A percentile compares a stretch with the other conserved stretches of the same genome.
Evolutionary conservation across 177 flowering plant genomes (phyloP).

Genomic region (Telopea speciosissima): DNA sequence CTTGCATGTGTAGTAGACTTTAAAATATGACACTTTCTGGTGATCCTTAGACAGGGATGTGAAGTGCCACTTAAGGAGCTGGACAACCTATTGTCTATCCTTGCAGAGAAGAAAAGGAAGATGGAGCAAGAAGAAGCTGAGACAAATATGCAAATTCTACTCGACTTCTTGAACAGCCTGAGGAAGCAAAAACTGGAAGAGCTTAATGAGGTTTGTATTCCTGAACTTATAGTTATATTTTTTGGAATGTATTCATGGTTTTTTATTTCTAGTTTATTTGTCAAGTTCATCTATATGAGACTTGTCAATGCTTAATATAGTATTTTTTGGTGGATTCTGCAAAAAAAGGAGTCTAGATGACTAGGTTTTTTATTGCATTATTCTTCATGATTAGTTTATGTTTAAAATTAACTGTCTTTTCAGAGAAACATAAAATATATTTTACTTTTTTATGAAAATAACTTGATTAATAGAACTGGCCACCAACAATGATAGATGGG

Average conservation of each 20-base stretch:
- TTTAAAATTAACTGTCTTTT: too few species aligned
- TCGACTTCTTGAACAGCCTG: conserved; percentile 71
- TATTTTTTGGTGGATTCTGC: too few species aligned
- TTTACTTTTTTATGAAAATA: too few species aligned
- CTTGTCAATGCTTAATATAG: background rate
- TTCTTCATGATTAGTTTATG: background rate
- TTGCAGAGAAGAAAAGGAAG: conserved; percentile 83
- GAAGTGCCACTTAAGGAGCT: conserved; percentile 85
- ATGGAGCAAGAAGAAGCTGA: conserved; percentile 98
- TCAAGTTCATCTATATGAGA: background rate
- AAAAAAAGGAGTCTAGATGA: too few species aligned
- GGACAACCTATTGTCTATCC: conserved; percentile 64
- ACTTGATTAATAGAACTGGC: too few species aligned
- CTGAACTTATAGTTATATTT: background rate
- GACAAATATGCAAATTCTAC: conserved; percentile 78
- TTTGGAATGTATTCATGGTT: too few species aligned
- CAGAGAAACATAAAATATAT: too few species aligned
- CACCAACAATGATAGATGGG: too few species aligned
- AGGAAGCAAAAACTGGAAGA: conserved; percentile 84
- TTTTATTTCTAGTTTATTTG: too few species aligned
- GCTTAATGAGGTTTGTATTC: conserved; percentile 62
- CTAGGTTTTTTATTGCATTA: background rate
- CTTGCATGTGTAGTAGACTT: background rate
- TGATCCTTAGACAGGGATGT: conserved; percentile 72
- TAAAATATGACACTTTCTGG: conserved; percentile 23